Base-by-base conservation (phyloP, 1,139 yeast genomes). In the Geotrichum cucujoidarum region DNA sequence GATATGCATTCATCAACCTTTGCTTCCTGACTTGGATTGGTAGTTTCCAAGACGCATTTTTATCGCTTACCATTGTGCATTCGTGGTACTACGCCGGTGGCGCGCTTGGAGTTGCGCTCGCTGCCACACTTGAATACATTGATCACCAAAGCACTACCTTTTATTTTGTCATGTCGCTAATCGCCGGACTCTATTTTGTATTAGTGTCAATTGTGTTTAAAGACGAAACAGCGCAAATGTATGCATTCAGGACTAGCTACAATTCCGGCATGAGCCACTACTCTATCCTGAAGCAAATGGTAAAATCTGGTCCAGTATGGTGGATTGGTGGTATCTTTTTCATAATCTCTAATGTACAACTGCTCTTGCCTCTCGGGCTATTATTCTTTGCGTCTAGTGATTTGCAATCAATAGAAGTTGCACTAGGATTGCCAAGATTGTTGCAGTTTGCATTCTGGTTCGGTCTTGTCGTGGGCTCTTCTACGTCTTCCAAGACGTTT, bases 291-390 rank as follows among this genome's bases (percentile, higher is more conserved):
- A 14, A 27, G 8, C 27, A 35, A 18, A 25, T 47, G 2, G 31
- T 43, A 5, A 25, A 27, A 7, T 17, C 39, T 1, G 39, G 21
- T 17, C 31, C 22, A 16, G 27, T 40, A 1, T 37, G 25, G 18
- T 33, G 27, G 10, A 20, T 35, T 10, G 31, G 36, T 7, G 21
- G 38, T 1, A 40, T 40, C 53, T 73, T 79, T 5, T 72, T 82
- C 46, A 74, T 76, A 55, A 81, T 82, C 57, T 83, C 80, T 58
- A 89, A 89, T 2, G 73, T 77, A 1, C 89, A 82, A 60, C 86
- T 82, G 4, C 68, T 83, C 0, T 48, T 87, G 86, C 16, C 81
- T 80, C 57, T 81, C 80, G 31, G 78, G 84, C 2, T 77, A n/a
- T n/a, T n/a, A n/a, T n/a, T n/a, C n/a, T n/a, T n/a, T n/a, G n/a